A percentile compares a stretch with the other conserved stretches of the same genome.
These are phyloP conservation scores for Mucor lusitanicus DNA, from an alignment of 371 early-diverging fungal genomes.

Conservation along the genomic window DNA sequence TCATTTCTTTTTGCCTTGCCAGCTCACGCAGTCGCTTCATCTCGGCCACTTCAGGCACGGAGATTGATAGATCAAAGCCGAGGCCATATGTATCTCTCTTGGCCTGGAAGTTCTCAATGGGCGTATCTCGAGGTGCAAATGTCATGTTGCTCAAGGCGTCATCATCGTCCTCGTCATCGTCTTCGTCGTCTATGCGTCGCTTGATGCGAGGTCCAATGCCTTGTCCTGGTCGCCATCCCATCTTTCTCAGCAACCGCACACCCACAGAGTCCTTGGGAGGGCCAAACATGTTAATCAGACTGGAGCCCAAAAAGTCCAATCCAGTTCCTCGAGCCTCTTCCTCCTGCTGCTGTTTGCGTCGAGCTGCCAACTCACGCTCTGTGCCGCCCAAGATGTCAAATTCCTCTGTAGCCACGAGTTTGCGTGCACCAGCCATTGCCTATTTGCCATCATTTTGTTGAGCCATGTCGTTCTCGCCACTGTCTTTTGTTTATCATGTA, in stretches of 20 bases:
- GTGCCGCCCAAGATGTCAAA: constrained; percentile 72
- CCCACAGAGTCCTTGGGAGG: constrained; percentile 68
- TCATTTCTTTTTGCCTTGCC: constrained; percentile 16
- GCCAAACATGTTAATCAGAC: constrained; percentile 53
- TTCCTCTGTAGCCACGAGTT: constrained; percentile 66
- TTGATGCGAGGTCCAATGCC: constrained; percentile 75
- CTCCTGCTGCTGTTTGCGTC: constrained; percentile 48
- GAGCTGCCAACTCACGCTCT: constrained; percentile 58
- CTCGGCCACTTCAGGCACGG: constrained; percentile 69
- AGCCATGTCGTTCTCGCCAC: neutral
- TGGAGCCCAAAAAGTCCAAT: constrained; percentile 32
- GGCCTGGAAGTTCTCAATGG: constrained; percentile 53
- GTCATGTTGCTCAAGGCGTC: constrained; percentile 45
- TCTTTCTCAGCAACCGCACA: constrained; percentile 63
- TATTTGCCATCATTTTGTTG: neutral
- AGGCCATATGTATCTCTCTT: constrained; percentile 70
- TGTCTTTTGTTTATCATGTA: constrained; percentile 7
- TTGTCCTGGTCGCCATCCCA: constrained; percentile 89
- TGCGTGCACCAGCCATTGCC: constrained; percentile 54
- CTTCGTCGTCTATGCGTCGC: constrained; percentile 29
- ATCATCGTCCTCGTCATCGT: constrained; percentile 42
- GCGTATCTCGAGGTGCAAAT: constrained; percentile 78
- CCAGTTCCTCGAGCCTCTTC: constrained; percentile 37
- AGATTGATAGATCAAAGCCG: constrained; percentile 67
- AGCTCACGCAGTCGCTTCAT: constrained; percentile 40